Percentiles rank a stretch among this genome's conserved stretches.
These are phyloP conservation scores for Cladorrhinum sp. DNA, from an alignment of 2,329 filamentous ascomycete species.

Conservation along the genomic window DNA sequence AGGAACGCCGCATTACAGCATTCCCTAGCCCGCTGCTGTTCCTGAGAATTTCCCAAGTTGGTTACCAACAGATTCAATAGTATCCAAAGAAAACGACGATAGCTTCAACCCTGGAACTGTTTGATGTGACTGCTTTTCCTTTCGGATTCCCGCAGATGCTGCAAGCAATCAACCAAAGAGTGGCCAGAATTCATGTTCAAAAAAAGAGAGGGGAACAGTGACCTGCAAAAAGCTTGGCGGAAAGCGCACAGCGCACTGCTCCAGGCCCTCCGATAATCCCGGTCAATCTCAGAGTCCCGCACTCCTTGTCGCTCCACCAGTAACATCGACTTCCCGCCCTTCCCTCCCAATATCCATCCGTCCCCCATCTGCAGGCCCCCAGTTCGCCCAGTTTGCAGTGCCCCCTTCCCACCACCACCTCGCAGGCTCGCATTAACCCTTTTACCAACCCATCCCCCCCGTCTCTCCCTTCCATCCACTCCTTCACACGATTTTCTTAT, in stretches of 20 bases:
- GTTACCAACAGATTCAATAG: not conserved
- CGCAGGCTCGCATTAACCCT: constrained; percentile 24
- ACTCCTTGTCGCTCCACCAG: constrained; percentile 16
- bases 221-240: constrained; percentile 11
- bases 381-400: constrained; percentile 23
- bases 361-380: constrained; percentile 15
- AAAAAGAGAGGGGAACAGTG: not conserved
- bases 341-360: constrained; percentile 3
- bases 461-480: constrained; percentile 18
- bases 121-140: not conserved
- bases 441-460: constrained; percentile 17
- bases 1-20: constrained; percentile 12
- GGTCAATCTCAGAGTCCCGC: constrained; percentile 18
- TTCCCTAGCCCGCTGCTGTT: not conserved
- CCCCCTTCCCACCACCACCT: constrained; percentile 24
- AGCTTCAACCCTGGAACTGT: not conserved
- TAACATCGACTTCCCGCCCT: constrained; percentile 22
- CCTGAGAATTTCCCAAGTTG: not conserved
- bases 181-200: constrained; percentile 5
- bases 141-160: not conserved
- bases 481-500: constrained; percentile 18
- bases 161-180: not conserved
- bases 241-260: constrained; percentile 20
- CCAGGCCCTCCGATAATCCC: constrained; percentile 25
- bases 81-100: not conserved